Percentiles rank a stretch among this genome's conserved stretches.
These are phyloP conservation scores for Parmelia sp. DNA, from an alignment of 495 filamentous ascomycete genomes.

Conservation along the genomic window DNA sequence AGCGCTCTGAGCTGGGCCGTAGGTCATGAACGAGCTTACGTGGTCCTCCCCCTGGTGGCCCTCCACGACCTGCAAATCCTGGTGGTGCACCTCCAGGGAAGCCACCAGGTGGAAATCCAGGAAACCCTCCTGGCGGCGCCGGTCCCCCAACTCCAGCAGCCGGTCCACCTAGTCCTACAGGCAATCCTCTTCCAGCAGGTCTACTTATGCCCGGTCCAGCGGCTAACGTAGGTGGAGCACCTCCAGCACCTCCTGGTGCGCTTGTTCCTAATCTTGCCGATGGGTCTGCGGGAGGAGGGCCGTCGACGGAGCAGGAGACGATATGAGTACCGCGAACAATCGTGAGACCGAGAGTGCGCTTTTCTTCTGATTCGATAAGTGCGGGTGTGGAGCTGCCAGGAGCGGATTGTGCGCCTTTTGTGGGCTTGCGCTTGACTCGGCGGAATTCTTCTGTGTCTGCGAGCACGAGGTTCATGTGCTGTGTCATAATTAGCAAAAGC, in stretches of 20 bases:
- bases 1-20: background rate
- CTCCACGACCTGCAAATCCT: constrained; percentile 72
- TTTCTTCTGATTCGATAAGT: constrained; percentile 85
- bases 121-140: constrained; percentile 54
- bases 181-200: constrained; percentile 86
- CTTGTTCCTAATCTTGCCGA: constrained; percentile 78
- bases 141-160: constrained; percentile 83
- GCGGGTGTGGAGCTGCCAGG: constrained; percentile 55
- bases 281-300: constrained; percentile 91
- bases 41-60: constrained; percentile 49
- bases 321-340: constrained; percentile 93
- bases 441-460: constrained; percentile 99
- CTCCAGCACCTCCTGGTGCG: constrained; percentile 58
- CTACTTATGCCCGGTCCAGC: constrained; percentile 87
- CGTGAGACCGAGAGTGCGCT: constrained; percentile 88
- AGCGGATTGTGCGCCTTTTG: constrained; percentile 60
- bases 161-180: constrained; percentile 80
- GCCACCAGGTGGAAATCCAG: constrained; percentile 55
- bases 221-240: constrained; percentile 55
- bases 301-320: constrained; percentile 89
- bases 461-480: constrained; percentile 99
- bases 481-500: constrained; percentile 3
- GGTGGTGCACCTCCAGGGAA: constrained; percentile 64
- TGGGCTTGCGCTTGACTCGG: constrained; percentile 80
- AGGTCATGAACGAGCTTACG: constrained; percentile 44